These are phyloP conservation scores for Suillus spraguei DNA, from an alignment of 768 basidiomycete genomes.

Conservation along the genomic window DNA sequence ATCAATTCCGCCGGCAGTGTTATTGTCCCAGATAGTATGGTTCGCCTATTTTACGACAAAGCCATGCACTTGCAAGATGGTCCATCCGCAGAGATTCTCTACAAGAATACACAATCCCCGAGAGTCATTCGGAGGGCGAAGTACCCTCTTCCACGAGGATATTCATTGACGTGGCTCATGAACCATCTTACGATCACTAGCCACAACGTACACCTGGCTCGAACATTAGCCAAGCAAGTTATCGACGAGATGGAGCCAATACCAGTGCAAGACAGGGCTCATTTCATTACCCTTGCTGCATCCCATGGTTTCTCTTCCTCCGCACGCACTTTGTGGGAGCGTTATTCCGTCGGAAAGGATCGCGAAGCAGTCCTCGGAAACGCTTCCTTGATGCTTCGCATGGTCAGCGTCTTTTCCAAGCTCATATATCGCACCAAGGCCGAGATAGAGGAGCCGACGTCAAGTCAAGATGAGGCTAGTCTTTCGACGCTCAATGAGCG, in stretches of 20 bases:
- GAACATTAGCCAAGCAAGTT: constrained; percentile 52
- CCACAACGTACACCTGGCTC: constrained; percentile 46
- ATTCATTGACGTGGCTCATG: constrained; percentile 56
- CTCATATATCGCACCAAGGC: constrained; percentile 24
- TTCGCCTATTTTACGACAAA: constrained; percentile 49
- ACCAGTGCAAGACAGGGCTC: constrained; percentile 45
- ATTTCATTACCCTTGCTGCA: constrained; percentile 51
- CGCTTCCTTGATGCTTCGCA: constrained; percentile 41
- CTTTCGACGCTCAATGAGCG: constrained; percentile 5
- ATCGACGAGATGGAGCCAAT: constrained; percentile 44
- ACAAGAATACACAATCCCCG: constrained; percentile 43
- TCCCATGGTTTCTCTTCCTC: constrained; percentile 46
- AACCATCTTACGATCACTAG: constrained; percentile 40
- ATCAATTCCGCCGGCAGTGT: constrained; percentile 32
- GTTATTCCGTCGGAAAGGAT: constrained; percentile 48
- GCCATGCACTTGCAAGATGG: constrained; percentile 34
- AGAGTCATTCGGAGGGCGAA: constrained; percentile 32
- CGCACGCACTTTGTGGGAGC: constrained; percentile 60
- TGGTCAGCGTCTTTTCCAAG: constrained; percentile 45
- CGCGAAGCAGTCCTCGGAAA: constrained; percentile 44
- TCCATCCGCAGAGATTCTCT: constrained; percentile 47
- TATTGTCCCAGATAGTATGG: constrained; percentile 43
- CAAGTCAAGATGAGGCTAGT: constrained; percentile 11
- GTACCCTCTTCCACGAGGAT: constrained; percentile 55
- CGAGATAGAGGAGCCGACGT: constrained; percentile 17